These are phyloP conservation scores for Diaporthe citrichinensis DNA, from an alignment of 2,329 filamentous ascomycete species.

Conservation along the genomic window DNA sequence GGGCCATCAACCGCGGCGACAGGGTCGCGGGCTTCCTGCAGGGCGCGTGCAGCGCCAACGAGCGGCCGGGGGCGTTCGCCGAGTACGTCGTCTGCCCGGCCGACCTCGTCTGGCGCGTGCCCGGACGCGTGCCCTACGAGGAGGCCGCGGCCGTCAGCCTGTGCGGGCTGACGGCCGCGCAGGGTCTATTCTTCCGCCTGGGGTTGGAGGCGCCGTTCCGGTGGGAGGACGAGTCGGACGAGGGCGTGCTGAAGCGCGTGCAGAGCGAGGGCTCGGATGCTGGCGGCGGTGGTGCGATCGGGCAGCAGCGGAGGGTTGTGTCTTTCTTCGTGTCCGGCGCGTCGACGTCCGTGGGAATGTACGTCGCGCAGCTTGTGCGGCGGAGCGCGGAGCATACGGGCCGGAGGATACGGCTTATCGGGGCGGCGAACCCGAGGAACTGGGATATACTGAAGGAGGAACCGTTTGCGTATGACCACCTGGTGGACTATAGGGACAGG, in stretches of 20 bases:
- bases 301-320: constrained; percentile 2
- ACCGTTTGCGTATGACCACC: constrained; percentile 55
- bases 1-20: constrained; percentile 47
- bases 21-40: constrained; percentile 59
- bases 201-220: constrained; percentile 53
- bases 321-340: constrained; percentile 51
- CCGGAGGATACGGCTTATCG: constrained; percentile 46
- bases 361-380: constrained; percentile 50
- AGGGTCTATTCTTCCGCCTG: constrained; percentile 56
- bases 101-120: constrained; percentile 57
- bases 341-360: constrained; percentile 52
- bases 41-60: constrained; percentile 58
- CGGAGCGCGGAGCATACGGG: constrained; percentile 38
- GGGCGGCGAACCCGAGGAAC: constrained; percentile 48
- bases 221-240: constrained; percentile 41
- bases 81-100: constrained; percentile 54
- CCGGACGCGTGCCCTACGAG: constrained; percentile 50
- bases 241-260: constrained; percentile 35
- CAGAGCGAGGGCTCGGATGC: background rate
- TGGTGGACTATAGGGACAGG: constrained; percentile 55
- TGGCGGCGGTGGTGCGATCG: background rate
- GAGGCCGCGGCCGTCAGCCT: constrained; percentile 57
- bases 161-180: constrained; percentile 59
- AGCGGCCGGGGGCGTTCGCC: constrained; percentile 60
- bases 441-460: constrained; percentile 47